Conservation (phyloP, 2,329 filamentous ascomycete genomes). For the Penicillium nordicum region DNA sequence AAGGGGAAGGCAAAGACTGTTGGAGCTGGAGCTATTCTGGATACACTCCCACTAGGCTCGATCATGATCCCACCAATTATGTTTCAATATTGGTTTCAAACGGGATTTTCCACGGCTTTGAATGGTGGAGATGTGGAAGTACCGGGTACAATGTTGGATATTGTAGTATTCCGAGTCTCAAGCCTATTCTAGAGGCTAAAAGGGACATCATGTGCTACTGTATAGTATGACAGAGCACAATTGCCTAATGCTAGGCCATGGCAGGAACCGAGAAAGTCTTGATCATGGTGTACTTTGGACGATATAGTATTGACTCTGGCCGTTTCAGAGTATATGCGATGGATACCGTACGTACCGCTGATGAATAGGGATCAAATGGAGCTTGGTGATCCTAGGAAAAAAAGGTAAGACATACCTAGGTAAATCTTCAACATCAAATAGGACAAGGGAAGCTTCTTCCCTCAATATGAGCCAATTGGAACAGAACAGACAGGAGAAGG, state of each 20-base stretch:
- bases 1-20: conserved; percentile 7
- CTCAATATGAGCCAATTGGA: background rate
- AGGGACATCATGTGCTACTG: background rate
- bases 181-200: background rate
- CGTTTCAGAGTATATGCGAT: background rate
- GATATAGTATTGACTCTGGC: background rate
- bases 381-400: background rate
- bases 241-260: background rate
- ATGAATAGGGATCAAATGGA: background rate
- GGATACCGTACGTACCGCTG: background rate
- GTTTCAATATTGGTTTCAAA: background rate
- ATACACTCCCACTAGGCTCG: conserved; percentile 28
- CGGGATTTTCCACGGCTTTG: background rate
- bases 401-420: background rate
- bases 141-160: background rate
- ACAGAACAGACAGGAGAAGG: no score
- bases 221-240: background rate
- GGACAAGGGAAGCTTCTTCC: background rate
- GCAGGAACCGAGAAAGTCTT: background rate
- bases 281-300: background rate
- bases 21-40: conserved; percentile 1
- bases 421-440: background rate
- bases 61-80: conserved; percentile 20
- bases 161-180: background rate
- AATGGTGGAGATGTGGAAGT: no score